Evolutionary conservation across 2,329 filamentous ascomycete genomes (phyloP).

Genomic region (Gaeumannomyces sp.): DNA sequence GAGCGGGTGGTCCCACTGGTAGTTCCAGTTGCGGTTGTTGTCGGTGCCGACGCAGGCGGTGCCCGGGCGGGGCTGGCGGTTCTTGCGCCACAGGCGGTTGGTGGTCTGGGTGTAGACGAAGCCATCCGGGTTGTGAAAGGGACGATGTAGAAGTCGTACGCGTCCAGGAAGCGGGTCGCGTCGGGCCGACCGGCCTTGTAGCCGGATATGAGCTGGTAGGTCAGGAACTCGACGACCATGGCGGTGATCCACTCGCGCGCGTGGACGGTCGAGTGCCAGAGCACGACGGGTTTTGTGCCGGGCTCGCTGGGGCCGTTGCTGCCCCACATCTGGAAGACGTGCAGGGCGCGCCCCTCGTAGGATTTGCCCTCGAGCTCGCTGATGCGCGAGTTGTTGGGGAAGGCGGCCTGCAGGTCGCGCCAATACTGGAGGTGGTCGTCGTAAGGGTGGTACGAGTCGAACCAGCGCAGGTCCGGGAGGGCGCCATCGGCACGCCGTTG

Average conservation of each 20-base stretch:
- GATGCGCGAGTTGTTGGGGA: conserved; percentile 39
- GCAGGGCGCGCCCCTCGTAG: conserved; percentile 44
- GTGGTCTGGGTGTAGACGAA: conserved; percentile 45
- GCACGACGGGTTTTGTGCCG: conserved; percentile 38
- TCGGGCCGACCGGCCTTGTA: conserved; percentile 30
- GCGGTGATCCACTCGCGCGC: conserved; percentile 50
- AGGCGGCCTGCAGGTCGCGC: conserved; percentile 30
- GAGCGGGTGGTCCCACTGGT: conserved; percentile 35
- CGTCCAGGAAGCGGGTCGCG: conserved; percentile 41
- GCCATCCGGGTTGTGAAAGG: conserved; percentile 47
- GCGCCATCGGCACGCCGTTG: conserved; percentile 13
- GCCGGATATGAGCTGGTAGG: conserved; percentile 37
- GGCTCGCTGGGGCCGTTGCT: conserved; percentile 23
- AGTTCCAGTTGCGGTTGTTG: conserved; percentile 49
- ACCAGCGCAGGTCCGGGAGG: conserved; percentile 32
- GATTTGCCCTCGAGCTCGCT: conserved; percentile 35
- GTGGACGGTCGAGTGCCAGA: conserved; percentile 47
- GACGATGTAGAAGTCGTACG: conserved; percentile 53
- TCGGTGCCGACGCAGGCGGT: conserved; percentile 43
- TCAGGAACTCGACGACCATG: conserved; percentile 43
- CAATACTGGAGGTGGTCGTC: conserved; percentile 39
- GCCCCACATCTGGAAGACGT: conserved; percentile 50
- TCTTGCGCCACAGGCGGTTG: conserved; percentile 48
- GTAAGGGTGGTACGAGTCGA: conserved; percentile 41
- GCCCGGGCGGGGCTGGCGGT: conserved; percentile 34